Conservation (phyloP, 257 asterid genomes). For the Leonotis leonurus region DNA sequence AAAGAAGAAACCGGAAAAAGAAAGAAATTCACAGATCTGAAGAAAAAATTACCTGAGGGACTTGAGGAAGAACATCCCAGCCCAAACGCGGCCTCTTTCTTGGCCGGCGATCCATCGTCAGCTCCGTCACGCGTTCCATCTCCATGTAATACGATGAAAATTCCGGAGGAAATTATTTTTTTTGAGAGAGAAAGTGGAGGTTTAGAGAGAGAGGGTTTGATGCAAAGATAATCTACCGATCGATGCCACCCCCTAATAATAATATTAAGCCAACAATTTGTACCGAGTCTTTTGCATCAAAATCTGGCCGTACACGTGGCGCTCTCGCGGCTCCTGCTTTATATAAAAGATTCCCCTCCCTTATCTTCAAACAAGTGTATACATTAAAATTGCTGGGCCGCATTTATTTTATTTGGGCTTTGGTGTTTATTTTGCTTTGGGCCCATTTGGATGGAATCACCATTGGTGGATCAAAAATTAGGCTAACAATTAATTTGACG, state of each 20-base stretch:
- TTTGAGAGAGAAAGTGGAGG: slow-evolving; percentile 18
- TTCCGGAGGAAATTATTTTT: slow-evolving; percentile 11
- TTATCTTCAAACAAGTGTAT: no score
- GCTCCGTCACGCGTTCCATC: slow-evolving; percentile 85
- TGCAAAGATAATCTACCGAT: slow-evolving; percentile 2
- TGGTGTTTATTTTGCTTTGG: no score
- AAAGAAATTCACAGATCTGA: slow-evolving; percentile 20
- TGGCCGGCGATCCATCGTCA: slow-evolving; percentile 78
- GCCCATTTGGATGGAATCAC: no score
- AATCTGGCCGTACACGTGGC: slow-evolving; percentile 50
- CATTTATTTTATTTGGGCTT: no score
- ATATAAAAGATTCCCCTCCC: slow-evolving; percentile 24
- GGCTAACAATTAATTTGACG: no score
- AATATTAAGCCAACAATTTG: slow-evolving; percentile 30
- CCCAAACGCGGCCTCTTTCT: slow-evolving; percentile 80
- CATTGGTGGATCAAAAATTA: no score
- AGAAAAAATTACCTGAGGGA: slow-evolving; percentile 47
- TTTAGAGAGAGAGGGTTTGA: slow-evolving; percentile 4
- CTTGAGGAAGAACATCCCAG: slow-evolving; percentile 82
- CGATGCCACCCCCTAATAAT: slow-evolving; percentile 16
- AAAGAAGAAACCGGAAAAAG: neutral
- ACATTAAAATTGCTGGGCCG: no score
- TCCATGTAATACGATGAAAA: slow-evolving; percentile 45
- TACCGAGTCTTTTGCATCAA: no score
- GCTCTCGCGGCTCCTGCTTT: slow-evolving; percentile 6